A percentile compares a stretch with the other conserved stretches of the same genome.
Conservation (phyloP, 1,284 basidiomycete species). For the Tilletia indica region DNA sequence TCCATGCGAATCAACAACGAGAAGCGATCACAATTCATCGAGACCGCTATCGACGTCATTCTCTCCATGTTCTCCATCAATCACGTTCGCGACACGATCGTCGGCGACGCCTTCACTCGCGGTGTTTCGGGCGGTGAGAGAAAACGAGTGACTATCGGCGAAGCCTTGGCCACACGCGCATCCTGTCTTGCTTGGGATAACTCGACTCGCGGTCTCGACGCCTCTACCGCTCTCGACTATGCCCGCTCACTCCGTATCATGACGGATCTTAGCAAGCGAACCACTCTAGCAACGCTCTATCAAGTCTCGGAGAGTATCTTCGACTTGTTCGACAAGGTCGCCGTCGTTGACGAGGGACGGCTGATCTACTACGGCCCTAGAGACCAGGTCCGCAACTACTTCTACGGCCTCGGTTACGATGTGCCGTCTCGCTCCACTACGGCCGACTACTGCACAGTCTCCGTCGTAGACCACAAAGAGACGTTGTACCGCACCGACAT, state of each 20-base stretch:
- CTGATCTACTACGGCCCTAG: slow-evolving; percentile 58
- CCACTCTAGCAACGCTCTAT: slow-evolving; percentile 47
- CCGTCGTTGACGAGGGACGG: slow-evolving; percentile 44
- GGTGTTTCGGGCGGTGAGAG: slow-evolving; percentile 47
- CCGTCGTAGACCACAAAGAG: slow-evolving; percentile 66
- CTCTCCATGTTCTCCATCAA: slow-evolving; percentile 51
- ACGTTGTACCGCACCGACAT: slow-evolving; percentile 63
- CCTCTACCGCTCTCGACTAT: slow-evolving; percentile 46
- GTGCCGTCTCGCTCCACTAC: slow-evolving; percentile 39
- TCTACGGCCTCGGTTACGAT: slow-evolving; percentile 44
- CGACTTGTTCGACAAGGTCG: slow-evolving; percentile 40
- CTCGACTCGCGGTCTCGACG: slow-evolving; percentile 44
- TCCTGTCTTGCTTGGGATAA: slow-evolving; percentile 43
- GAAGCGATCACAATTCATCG: slow-evolving; percentile 35
- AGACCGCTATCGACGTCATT: slow-evolving; percentile 37
- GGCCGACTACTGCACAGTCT: slow-evolving; percentile 61
- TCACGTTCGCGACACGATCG: slow-evolving; percentile 46
- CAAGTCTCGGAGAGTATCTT: slow-evolving; percentile 45
- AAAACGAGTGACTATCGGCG: slow-evolving; percentile 45
- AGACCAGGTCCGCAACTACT: slow-evolving; percentile 39
- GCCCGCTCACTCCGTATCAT: slow-evolving; percentile 40
- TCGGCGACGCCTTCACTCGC: slow-evolving; percentile 42
- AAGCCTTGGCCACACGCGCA: slow-evolving; percentile 36
- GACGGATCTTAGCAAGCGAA: slow-evolving; percentile 44
- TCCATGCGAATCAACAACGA: slow-evolving; percentile 30